phyloP scores from a whole-genome alignment of 495 filamentous ascomycete genomes.

The Tuber borchii region DNA sequence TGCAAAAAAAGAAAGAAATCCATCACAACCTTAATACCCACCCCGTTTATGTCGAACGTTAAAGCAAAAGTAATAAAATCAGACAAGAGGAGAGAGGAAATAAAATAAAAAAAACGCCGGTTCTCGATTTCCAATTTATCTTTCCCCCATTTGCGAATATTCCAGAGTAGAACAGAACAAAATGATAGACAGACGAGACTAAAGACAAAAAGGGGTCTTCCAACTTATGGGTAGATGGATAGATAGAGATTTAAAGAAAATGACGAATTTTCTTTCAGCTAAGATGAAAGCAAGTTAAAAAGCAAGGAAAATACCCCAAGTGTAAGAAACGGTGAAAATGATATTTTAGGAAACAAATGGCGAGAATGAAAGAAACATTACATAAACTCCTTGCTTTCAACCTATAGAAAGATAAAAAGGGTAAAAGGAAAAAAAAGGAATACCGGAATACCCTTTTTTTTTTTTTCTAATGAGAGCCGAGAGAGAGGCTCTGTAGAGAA shows the following conservation, averaged over 20 bases:
- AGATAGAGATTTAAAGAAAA: background rate
- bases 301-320: constrained; percentile 24
- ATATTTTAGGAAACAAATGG: constrained; percentile 29
- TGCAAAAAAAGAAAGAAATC: constrained; percentile 17
- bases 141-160: constrained; percentile 7
- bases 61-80: constrained; percentile 38
- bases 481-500: constrained; percentile 38
- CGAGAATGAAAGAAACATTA: constrained; percentile 26
- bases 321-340: constrained; percentile 18
- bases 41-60: constrained; percentile 40
- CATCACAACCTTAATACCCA: constrained; percentile 36
- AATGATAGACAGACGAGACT: constrained; percentile 5
- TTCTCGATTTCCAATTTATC: constrained; percentile 22
- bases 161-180: constrained; percentile 2
- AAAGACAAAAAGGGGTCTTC: background rate
- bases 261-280: background rate
- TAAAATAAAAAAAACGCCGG: constrained; percentile 12
- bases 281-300: constrained; percentile 17
- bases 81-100: constrained; percentile 23
- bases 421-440: constrained; percentile 23
- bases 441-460: constrained; percentile 13
- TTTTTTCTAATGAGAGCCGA: constrained; percentile 41
- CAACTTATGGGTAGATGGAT: background rate
- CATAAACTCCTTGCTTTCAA: constrained; percentile 32
- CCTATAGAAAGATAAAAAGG: constrained; percentile 30